Base-by-base conservation (phyloP, 257 asterid species). In the Craterostigma plantagineum region DNA sequence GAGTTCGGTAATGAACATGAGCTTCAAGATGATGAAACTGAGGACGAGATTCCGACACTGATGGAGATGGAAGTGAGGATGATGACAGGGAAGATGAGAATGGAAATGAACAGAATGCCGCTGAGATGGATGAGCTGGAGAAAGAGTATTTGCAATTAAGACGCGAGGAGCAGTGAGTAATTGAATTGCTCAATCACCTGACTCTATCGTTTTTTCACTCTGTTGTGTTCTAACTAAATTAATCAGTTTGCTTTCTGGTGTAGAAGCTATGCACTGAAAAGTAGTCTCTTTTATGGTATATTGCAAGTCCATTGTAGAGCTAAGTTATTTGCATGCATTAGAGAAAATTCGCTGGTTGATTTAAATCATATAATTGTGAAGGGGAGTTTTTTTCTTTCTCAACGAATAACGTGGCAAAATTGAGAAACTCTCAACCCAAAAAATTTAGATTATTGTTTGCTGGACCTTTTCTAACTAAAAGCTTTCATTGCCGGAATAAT, bases 51-150 rank as follows among this genome's bases (percentile, higher is more conserved):
- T 45, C 48, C 1, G 63, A 44, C 14, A 56, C 48, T 17, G 59
- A 58, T 44, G 48, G 11, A 0, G 68, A 69, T 34, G 61, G 52
- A 16, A 72, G 56, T 11, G 62, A 56, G n/a, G 74, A 46, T 16
- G 56, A 33, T 11, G 47, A 51, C 39, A 60, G 18, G 34, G 49
- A 45, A 10, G 73, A 54, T 56, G 65, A 9, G 33, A 38, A n/a
- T 27, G 13, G 9, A 7, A 17, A 18, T 23, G 36, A n/a, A 4
- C 58, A 55, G 16, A 70, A 66, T 38, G 75, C 59, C 38, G 75
- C 61, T 23, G 95, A 72, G 67, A 57, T 85, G 67, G 78, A 75
- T 33, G 73, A 75, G 58, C 76, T 85, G 33, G 83, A 73, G 69
- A 69, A 81, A 63, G 96, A 81, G 60, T 66, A 66, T 44, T 60